phyloP scores from a whole-genome alignment of 2,329 filamentous ascomycete species.

The Gaeumannomyces sp. region DNA sequence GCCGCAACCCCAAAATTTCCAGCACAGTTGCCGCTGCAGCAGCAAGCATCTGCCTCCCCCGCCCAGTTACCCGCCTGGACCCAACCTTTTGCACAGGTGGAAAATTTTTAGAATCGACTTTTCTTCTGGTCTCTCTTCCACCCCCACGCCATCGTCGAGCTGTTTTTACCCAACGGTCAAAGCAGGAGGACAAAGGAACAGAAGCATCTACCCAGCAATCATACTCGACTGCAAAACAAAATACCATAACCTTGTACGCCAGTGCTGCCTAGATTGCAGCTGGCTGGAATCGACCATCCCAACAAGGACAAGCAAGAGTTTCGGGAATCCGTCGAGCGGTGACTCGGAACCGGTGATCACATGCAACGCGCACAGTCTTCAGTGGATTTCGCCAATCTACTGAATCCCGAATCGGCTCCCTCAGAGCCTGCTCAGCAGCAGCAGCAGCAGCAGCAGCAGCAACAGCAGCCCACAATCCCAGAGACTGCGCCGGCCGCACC shows the following conservation, averaged over 20 bases:
- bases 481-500: constrained; percentile 11
- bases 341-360: constrained; percentile 41
- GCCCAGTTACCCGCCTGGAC: background rate
- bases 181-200: background rate
- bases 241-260: too few species aligned
- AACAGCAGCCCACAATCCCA: constrained; percentile 19
- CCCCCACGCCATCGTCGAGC: too few species aligned
- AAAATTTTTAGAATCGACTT: background rate
- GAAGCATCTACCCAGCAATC: background rate
- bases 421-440: constrained; percentile 14
- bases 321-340: constrained; percentile 6
- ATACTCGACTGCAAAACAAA: background rate
- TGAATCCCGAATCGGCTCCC: constrained; percentile 48
- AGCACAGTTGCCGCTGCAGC: background rate
- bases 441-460: constrained; percentile 23
- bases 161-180: background rate
- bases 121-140: background rate
- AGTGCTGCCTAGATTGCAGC: background rate
- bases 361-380: constrained; percentile 71
- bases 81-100: background rate
- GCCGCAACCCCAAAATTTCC: background rate
- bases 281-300: background rate
- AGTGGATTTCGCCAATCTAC: constrained; percentile 69
- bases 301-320: background rate
- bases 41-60: background rate